Evolutionary conservation across 331 rosid species (phyloP).

Genomic region (Quercus phellos): DNA sequence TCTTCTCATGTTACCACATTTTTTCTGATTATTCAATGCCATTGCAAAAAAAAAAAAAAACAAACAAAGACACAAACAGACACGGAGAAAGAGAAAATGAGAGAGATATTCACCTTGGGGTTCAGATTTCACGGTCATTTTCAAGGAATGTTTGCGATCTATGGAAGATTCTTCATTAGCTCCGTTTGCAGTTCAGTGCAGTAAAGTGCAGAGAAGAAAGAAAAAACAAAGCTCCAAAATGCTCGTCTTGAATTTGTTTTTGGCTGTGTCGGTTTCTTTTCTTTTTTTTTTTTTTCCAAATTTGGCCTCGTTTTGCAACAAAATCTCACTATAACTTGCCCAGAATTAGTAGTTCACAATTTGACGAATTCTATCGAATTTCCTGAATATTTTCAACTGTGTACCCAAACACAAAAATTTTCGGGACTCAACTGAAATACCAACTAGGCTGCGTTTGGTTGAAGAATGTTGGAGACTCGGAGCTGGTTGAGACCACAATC

Average conservation of each 20-base stretch:
- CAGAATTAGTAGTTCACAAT: constrained; percentile 7
- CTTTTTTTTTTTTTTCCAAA: constrained; percentile 18
- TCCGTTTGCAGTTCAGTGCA: constrained; percentile 23
- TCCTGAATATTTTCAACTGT: no score
- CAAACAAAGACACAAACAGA: not conserved
- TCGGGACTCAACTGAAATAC: not conserved
- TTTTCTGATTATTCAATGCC: constrained; percentile 10
- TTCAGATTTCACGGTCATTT: constrained; percentile 35
- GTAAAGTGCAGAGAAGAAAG: not conserved
- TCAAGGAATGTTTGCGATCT: constrained; percentile 34
- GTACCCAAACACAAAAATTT: not conserved
- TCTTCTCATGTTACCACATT: constrained; percentile 40
- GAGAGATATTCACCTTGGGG: constrained; percentile 21
- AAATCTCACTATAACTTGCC: constrained; percentile 23
- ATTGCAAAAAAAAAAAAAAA: not conserved
- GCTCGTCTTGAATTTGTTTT: constrained; percentile 27
- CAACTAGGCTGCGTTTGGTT: not conserved
- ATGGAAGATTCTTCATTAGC: constrained; percentile 33
- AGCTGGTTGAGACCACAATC: not conserved
- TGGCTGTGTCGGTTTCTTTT: constrained; percentile 7
- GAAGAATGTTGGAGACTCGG: not conserved
- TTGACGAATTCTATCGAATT: not conserved
- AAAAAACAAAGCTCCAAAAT: constrained; percentile 19
- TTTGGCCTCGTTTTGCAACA: constrained; percentile 23
- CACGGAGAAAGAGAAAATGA: not conserved